Percentiles rank a stretch among this genome's conserved stretches.
Evolutionary conservation across 345 rosid genomes (phyloP).

Genomic region (Sonneratia alba): DNA sequence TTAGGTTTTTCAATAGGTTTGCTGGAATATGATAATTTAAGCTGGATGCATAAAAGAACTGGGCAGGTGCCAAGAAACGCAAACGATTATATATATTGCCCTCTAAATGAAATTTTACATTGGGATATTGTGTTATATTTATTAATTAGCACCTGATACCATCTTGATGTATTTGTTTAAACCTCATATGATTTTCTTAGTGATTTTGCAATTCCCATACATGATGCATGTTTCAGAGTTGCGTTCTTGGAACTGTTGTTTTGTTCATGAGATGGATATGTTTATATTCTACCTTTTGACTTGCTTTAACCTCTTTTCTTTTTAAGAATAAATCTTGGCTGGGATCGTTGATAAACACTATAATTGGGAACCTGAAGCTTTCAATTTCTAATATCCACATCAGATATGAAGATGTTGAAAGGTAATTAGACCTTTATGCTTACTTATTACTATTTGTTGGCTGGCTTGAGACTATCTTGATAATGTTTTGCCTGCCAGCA

Average conservation of each 20-base stretch:
- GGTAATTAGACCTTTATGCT: conserved; percentile 30
- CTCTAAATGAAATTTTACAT: neutral
- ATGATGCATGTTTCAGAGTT: neutral
- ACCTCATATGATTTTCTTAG: neutral
- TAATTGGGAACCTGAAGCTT: conserved; percentile 92
- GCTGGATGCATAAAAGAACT: neutral
- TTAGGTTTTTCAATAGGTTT: neutral
- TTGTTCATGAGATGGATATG: neutral
- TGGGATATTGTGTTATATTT: neutral
- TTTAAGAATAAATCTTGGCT: conserved; percentile 88
- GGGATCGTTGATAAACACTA: conserved; percentile 88
- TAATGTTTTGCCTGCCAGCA: conserved; percentile 36
- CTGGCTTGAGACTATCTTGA: conserved; percentile 7
- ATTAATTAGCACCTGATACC: neutral
- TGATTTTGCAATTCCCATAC: neutral
- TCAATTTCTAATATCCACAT: conserved; percentile 94
- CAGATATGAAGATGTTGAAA: conserved; percentile 95
- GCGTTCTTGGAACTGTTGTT: neutral
- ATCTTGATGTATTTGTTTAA: neutral
- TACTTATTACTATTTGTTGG: neutral
- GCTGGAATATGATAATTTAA: neutral
- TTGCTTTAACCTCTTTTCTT: conserved; percentile 20
- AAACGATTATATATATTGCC: neutral
- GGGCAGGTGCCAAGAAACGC: neutral
- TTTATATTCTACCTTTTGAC: neutral